Base-by-base conservation (phyloP, 1,139 yeast genomes). In the Hyphopichia burtonii region DNA sequence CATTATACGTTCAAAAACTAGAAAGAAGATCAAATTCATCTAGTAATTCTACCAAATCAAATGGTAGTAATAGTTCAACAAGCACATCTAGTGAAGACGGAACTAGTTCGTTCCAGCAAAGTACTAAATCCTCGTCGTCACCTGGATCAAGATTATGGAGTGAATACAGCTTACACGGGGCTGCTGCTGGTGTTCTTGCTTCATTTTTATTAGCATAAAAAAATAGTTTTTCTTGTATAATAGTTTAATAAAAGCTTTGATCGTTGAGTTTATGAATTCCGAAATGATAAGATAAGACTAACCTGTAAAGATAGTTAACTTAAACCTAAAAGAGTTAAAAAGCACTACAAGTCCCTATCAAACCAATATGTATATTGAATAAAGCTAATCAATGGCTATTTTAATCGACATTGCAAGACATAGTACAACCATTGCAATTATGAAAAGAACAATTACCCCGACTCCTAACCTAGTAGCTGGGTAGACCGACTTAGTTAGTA, bases 401-500 rank as follows among this genome's bases (percentile, higher is more conserved):
- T 40, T 40, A 15, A 40, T 37, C 5, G 36, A n/a, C 36, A 38
- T 25, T 4, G 17, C 36, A 12, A 38, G 27, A 12, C 31, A 31
- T 12, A 38, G 34, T 8, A 38, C 14, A 4, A 38, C 40, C 40
- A 38, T 38, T 12, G 40, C 40, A 15, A 38, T 15, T 4, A 38
- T 31, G 23, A 38, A 23, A 4, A 34, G 19, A 31, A 40, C 38
- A 30, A 38, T 12, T 18, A 43, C 32, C 17, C 27, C 36, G 35
- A 37, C 36, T 16, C 34, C 36, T 14, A 41, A 12, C 42, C 70
- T 54, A 11, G 67, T 53, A n/a, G 66, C 68, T n/a, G 71, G 71
- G 42, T 62, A 66, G 39, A 56, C 48, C 41, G 57, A 55, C 37
- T 57, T 50, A 2, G 60, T 53, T 15, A 66, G 52, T 43, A 59